These are phyloP conservation scores for Plasmodium ovale DNA, from an alignment of 169 alveolate species.

Conservation along the genomic window DNA sequence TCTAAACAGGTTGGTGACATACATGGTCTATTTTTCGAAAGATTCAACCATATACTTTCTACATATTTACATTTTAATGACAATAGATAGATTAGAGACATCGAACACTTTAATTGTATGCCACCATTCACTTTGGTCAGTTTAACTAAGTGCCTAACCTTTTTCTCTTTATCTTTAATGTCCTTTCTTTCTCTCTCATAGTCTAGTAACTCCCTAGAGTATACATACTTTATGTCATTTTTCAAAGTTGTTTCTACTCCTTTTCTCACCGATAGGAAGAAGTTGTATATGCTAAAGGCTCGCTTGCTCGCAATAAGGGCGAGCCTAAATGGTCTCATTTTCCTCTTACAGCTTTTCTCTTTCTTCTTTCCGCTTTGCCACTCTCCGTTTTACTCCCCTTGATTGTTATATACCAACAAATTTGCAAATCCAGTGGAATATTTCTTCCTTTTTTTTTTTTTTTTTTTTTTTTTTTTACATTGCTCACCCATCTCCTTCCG, in stretches of 20 bases:
- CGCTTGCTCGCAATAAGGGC: slow-evolving; percentile 11
- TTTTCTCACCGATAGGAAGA: slow-evolving; percentile 53
- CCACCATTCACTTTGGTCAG: slow-evolving; percentile 59
- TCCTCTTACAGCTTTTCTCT: no score
- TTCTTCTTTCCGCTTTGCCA: no score
- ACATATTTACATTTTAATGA: slow-evolving; percentile 56
- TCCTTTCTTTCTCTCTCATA: slow-evolving; percentile 41
- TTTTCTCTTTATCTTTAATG: not conserved
- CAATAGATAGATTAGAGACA: slow-evolving; percentile 54
- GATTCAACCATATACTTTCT: slow-evolving; percentile 74
- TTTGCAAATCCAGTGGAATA: no score
- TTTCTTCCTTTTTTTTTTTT: no score
- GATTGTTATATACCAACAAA: no score
- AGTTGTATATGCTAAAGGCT: slow-evolving; percentile 35
- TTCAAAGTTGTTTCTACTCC: slow-evolving; percentile 51
- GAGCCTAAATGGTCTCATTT: slow-evolving; percentile 13
- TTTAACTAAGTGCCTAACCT: slow-evolving; percentile 64
- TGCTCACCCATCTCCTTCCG: no score
- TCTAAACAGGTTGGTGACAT: slow-evolving; percentile 24
- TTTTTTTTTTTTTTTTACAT: not conserved
- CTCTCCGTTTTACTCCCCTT: no score
- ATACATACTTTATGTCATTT: slow-evolving; percentile 60
- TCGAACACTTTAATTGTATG: slow-evolving; percentile 49
- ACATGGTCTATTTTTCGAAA: slow-evolving; percentile 46
- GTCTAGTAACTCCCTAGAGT: slow-evolving; percentile 18